phyloP scores from a whole-genome alignment of 805 yeast genomes.

The Metschnikowia drakensbergensis region DNA sequence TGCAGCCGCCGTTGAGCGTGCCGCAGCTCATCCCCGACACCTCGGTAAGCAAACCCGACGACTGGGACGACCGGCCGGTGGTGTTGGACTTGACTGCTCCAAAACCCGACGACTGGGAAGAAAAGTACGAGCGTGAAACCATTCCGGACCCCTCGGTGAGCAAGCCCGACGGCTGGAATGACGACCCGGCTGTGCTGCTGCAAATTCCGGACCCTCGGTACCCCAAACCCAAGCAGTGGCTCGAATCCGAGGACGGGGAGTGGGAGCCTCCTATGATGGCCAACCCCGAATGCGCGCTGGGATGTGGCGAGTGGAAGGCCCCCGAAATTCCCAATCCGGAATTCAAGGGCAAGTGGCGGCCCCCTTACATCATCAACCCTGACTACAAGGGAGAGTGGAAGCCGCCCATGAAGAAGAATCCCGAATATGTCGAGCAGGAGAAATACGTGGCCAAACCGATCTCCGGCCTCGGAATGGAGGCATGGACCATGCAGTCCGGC shows the following conservation, averaged over 20 bases:
- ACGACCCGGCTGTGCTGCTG: constrained; percentile 48
- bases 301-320: constrained; percentile 81
- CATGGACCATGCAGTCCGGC: constrained; percentile 81
- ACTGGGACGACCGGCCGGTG: constrained; percentile 71
- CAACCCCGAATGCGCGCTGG: constrained; percentile 72
- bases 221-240: constrained; percentile 73
- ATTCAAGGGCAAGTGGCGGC: constrained; percentile 76
- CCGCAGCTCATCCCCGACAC: constrained; percentile 58
- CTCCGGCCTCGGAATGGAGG: constrained; percentile 82
- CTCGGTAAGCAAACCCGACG: constrained; percentile 63
- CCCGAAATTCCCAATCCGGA: constrained; percentile 65
- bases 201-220: constrained; percentile 68
- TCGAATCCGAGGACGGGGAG: constrained; percentile 84
- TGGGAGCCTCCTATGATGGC: constrained; percentile 69
- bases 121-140: constrained; percentile 49
- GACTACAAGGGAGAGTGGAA: constrained; percentile 75
- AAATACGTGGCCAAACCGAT: constrained; percentile 48
- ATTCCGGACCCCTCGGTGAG: constrained; percentile 64
- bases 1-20: constrained; percentile 66
- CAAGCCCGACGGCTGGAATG: constrained; percentile 77
- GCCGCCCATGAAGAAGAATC: constrained; percentile 65
- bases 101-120: constrained; percentile 88
- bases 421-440: constrained; percentile 61
- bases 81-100: constrained; percentile 59
- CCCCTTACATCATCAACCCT: constrained; percentile 69